A percentile compares a stretch with the other conserved stretches of the same genome.
phyloP scores from a whole-genome alignment of 1,284 basidiomycete genomes.

The Grifola frondosa region DNA sequence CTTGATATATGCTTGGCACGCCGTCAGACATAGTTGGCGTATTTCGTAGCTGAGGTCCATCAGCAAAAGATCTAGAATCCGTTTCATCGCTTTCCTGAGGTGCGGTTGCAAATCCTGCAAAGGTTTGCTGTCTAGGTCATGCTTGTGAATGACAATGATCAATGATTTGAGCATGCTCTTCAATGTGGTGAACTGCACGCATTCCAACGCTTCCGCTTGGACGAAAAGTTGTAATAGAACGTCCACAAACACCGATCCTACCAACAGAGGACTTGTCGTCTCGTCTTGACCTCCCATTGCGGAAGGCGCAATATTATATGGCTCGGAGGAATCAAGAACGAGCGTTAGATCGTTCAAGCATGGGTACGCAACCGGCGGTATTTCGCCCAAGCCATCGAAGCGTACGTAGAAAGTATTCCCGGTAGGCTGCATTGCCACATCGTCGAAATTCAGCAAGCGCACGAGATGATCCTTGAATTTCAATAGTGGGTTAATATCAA shows the following conservation, averaged over 20 bases:
- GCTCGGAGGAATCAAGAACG: slow-evolving; percentile 57
- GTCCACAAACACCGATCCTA: slow-evolving; percentile 66
- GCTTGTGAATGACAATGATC: slow-evolving; percentile 66
- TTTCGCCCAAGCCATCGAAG: slow-evolving; percentile 44
- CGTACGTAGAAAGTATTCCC: slow-evolving; percentile 49
- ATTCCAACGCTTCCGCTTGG: slow-evolving; percentile 40
- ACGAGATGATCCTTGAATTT: slow-evolving; percentile 64
- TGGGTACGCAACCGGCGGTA: slow-evolving; percentile 46
- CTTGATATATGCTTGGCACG: slow-evolving; percentile 60
- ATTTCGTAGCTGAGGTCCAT: slow-evolving; percentile 59
- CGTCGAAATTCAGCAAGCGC: slow-evolving; percentile 52
- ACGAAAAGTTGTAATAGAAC: slow-evolving; percentile 50
- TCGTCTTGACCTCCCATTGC: slow-evolving; percentile 55
- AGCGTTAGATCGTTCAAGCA: slow-evolving; percentile 58
- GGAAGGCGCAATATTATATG: slow-evolving; percentile 46
- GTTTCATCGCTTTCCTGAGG: slow-evolving; percentile 51
- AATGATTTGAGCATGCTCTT: slow-evolving; percentile 62
- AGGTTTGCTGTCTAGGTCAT: slow-evolving; percentile 57
- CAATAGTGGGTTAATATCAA: slow-evolving; percentile 51
- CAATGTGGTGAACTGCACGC: slow-evolving; percentile 50
- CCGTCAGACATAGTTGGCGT: slow-evolving; percentile 59
- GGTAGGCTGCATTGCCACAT: slow-evolving; percentile 45
- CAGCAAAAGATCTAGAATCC: slow-evolving; percentile 50
- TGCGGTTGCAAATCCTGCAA: slow-evolving; percentile 52
- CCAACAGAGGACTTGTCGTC: slow-evolving; percentile 41